These are phyloP conservation scores for Cladosporium halotolerans DNA, from an alignment of 2,329 filamentous ascomycete species.

Conservation along the genomic window DNA sequence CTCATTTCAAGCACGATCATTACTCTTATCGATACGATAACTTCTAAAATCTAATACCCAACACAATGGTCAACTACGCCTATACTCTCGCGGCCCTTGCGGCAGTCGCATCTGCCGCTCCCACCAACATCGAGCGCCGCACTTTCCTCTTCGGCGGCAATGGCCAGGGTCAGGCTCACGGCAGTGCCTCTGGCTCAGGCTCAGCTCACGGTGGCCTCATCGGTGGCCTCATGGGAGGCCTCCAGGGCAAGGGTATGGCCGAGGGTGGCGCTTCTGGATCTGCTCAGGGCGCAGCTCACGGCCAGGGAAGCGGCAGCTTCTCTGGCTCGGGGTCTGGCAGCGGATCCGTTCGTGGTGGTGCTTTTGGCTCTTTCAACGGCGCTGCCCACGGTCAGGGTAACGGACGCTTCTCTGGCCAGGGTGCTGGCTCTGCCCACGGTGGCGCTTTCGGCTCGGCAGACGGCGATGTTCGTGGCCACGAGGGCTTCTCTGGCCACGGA, in stretches of 20 bases:
- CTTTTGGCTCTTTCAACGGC: neutral
- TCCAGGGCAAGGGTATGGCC: neutral
- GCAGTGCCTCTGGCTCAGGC: neutral
- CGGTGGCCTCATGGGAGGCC: neutral
- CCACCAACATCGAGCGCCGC: conserved; percentile 4
- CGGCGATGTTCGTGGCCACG: neutral
- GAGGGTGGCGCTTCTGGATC: neutral
- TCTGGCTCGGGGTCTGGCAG: neutral
- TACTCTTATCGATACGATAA: neutral
- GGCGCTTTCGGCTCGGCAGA: neutral
- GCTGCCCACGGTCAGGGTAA: neutral
- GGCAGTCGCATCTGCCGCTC: conserved; percentile 4
- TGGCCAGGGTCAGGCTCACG: neutral
- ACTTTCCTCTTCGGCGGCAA: conserved; percentile 4
- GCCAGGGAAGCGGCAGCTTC: neutral
- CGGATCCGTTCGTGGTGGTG: no score
- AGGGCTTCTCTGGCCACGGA: neutral
- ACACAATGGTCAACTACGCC: conserved; percentile 10
- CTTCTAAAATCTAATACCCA: neutral
- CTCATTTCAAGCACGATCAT: no score
- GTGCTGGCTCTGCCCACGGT: neutral
- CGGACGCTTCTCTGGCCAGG: no score
- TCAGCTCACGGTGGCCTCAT: neutral
- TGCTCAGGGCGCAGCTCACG: neutral
- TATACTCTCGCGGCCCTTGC: conserved; percentile 7